phyloP scores from a whole-genome alignment of 1,139 yeast genomes.

The Saccharomyces hybrid region DNA sequence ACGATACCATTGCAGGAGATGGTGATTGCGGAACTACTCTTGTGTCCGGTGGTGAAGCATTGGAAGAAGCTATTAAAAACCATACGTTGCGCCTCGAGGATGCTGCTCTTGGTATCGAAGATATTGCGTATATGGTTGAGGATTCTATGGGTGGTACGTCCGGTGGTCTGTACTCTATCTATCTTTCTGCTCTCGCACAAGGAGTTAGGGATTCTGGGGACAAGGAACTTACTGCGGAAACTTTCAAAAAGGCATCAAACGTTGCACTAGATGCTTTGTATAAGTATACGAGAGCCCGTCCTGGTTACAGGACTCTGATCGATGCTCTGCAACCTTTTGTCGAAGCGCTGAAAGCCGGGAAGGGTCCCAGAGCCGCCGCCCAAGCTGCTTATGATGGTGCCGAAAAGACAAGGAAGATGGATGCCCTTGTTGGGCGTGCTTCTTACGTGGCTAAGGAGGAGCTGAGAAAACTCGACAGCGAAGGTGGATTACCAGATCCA shows the following conservation, averaged over 20 bases:
- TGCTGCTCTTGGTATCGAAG: slow-evolving; percentile 29
- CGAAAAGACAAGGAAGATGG: slow-evolving; percentile 37
- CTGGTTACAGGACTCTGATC: slow-evolving; percentile 48
- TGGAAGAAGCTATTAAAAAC: slow-evolving; percentile 33
- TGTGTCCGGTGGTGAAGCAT: slow-evolving; percentile 38
- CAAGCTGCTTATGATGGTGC: slow-evolving; percentile 37
- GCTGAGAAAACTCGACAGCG: slow-evolving; percentile 10
- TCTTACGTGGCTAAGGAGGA: slow-evolving; percentile 35
- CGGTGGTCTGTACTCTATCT: slow-evolving; percentile 44
- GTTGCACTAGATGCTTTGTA: slow-evolving; percentile 35
- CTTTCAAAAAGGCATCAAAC: slow-evolving; percentile 20
- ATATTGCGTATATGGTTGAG: slow-evolving; percentile 35
- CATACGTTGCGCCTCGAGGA: slow-evolving; percentile 28
- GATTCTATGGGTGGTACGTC: slow-evolving; percentile 51
- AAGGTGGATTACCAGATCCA: slow-evolving; percentile 44
- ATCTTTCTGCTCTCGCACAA: slow-evolving; percentile 39
- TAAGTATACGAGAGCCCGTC: slow-evolving; percentile 42
- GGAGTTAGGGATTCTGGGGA: slow-evolving; percentile 28
- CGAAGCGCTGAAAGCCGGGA: slow-evolving; percentile 27
- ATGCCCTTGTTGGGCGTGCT: slow-evolving; percentile 44
- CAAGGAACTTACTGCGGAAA: slow-evolving; percentile 25
- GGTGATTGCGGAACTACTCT: slow-evolving; percentile 48
- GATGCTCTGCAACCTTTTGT: slow-evolving; percentile 47
- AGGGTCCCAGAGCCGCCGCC: slow-evolving; percentile 32
- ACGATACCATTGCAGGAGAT: slow-evolving; percentile 47